phyloP scores from a whole-genome alignment of 2,329 filamentous ascomycete genomes.

The Camillea tinctor region DNA sequence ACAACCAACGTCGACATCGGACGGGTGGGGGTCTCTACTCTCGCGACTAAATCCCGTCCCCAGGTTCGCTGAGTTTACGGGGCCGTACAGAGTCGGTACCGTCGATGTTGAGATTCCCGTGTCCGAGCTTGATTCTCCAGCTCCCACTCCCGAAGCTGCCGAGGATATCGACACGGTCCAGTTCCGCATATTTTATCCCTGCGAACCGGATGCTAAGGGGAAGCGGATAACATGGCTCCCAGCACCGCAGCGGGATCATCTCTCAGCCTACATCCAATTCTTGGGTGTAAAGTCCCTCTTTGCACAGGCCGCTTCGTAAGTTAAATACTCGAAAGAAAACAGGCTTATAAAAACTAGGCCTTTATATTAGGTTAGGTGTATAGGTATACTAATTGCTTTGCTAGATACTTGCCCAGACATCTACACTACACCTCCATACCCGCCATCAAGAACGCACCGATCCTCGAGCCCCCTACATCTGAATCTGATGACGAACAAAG shows the following conservation, averaged over 20 bases:
- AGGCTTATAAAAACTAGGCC: no score
- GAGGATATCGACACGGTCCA: constrained; percentile 68
- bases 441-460: constrained; percentile 66
- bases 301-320: constrained; percentile 60
- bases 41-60: constrained; percentile 66
- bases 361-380: no score
- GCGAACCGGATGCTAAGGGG: constrained; percentile 49
- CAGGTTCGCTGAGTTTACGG: constrained; percentile 71
- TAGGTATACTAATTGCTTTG: constrained; percentile 6
- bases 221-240: constrained; percentile 75
- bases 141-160: constrained; percentile 52
- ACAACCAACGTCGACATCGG: constrained; percentile 20
- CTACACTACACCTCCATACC: constrained; percentile 73
- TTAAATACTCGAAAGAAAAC: no score
- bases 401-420: constrained; percentile 65
- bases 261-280: constrained; percentile 75
- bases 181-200: constrained; percentile 82
- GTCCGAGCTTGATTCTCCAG: constrained; percentile 54
- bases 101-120: constrained; percentile 79
- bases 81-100: constrained; percentile 75
- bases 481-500: not conserved
- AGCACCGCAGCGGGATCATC: constrained; percentile 69
- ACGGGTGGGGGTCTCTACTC: constrained; percentile 47
- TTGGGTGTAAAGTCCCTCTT: constrained; percentile 62
- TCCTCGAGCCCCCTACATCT: constrained; percentile 47